Base-by-base conservation (phyloP, 192 early-diverging fungal genomes). In the Backusella morwellensis region DNA sequence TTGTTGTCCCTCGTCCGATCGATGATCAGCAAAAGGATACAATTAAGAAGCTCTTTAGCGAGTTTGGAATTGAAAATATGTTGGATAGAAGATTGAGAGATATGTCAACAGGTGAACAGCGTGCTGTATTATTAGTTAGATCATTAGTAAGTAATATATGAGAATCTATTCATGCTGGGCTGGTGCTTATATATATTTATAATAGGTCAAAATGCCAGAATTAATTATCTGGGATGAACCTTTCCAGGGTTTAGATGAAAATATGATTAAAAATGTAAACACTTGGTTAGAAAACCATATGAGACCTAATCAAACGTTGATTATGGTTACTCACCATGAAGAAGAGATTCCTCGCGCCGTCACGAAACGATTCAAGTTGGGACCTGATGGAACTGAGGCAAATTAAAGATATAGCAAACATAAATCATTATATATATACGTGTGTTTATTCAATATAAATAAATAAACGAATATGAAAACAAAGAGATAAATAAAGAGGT, bases 201-300 rank as follows among this genome's bases (percentile, higher is more conserved):
- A 35, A 19, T 23, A 76, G 75, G 87, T 89, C 7, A 88, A 84
- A 68, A 59, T 35, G 56, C 85, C 84, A 5, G 36, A 54, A 35
- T 73, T 90, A 40, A 54, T 90, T 35, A 82, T 90, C 34, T 83
- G 86, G 85, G 89, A 90, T 79, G 89, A 90, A 73, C 87, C 87
- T 23, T 90, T 88, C 40, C 89, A 90, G 75, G 89, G 89, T 0
- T 50, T 90, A 29, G 89, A 90, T 75, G 78, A 84, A 14, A 74
- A 68, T 7, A 76, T 75, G 76, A 87, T 90, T 26, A 56, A 66
- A 26, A 59, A 56, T 17, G 76, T 82, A 8, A 85, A 86, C 21
- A 38, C 17, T 32, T 90, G 85, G 85, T 32, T 90, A 63, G 83
- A 86, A 52, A 74, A 75, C 40, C 76, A 85, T 59, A 77, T 90